phyloP scores from a whole-genome alignment of 2,329 filamentous ascomycete genomes.

The Trichoderma simmonsii region DNA sequence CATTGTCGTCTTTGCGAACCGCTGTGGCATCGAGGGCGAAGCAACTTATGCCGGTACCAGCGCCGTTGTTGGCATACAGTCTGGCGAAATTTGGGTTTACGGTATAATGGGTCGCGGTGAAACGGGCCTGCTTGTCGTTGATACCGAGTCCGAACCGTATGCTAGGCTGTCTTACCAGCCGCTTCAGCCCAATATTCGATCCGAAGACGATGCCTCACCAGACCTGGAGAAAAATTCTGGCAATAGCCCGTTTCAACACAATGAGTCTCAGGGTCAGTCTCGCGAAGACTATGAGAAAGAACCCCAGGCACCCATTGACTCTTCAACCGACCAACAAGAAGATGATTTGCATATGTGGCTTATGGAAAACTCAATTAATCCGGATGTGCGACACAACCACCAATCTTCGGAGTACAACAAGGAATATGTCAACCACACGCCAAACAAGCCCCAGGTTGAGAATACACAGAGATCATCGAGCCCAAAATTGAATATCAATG shows the following conservation, averaged over 20 bases:
- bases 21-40: conserved; percentile 63
- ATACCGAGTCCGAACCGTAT: conserved; percentile 49
- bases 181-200: neutral
- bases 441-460: neutral
- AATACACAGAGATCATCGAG: neutral
- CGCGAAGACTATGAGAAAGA: neutral
- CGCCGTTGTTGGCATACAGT: conserved; percentile 63
- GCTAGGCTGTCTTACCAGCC: conserved; percentile 42
- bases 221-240: neutral
- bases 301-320: neutral
- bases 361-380: neutral
- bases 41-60: conserved; percentile 72
- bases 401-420: neutral
- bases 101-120: conserved; percentile 69
- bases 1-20: conserved; percentile 68
- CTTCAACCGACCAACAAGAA: neutral
- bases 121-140: conserved; percentile 65
- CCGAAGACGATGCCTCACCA: neutral
- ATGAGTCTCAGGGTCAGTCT: neutral
- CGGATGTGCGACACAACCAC: neutral
- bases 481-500: neutral
- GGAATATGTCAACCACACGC: neutral
- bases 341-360: neutral
- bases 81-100: conserved; percentile 65
- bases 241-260: neutral